Percentiles rank a stretch among this genome's conserved stretches.
Evolutionary conservation across 2,329 filamentous ascomycete genomes (phyloP).

Genomic region (Xylariaceae sp.): DNA sequence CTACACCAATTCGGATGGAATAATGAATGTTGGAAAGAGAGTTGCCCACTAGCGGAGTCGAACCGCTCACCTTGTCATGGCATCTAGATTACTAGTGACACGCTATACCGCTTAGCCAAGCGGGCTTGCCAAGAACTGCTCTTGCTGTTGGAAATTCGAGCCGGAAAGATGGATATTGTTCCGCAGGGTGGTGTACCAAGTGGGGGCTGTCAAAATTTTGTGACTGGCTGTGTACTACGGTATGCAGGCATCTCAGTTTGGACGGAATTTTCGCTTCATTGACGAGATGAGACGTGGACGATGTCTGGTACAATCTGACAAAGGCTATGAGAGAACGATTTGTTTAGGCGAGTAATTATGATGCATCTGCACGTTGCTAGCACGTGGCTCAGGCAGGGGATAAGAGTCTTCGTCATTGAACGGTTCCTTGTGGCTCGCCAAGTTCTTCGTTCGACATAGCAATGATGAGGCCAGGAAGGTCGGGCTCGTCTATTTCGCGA

Average conservation of each 20-base stretch:
- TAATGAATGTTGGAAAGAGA: background rate
- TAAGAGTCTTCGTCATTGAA: no score
- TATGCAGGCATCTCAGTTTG: no score
- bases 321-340: no score
- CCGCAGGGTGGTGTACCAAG: background rate
- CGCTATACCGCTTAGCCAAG: background rate
- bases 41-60: background rate
- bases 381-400: background rate
- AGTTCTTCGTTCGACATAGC: slow-evolving; percentile 28
- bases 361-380: no score
- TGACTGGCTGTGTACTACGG: no score
- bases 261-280: no score
- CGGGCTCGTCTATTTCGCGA: slow-evolving; percentile 30
- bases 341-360: no score
- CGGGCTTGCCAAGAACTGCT: background rate
- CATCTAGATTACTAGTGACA: background rate
- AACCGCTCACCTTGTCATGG: background rate
- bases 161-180: background rate
- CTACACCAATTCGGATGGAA: slow-evolving; percentile 32
- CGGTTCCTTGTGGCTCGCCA: no score
- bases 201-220: no score
- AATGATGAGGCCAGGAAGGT: slow-evolving; percentile 34
- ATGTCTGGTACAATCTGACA: no score
- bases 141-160: background rate
- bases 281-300: no score